A percentile compares a stretch with the other conserved stretches of the same genome.
Evolutionary conservation across 176 grass and related monocot genomes (phyloP).

Genomic region (Cenchrus fungigraminus): DNA sequence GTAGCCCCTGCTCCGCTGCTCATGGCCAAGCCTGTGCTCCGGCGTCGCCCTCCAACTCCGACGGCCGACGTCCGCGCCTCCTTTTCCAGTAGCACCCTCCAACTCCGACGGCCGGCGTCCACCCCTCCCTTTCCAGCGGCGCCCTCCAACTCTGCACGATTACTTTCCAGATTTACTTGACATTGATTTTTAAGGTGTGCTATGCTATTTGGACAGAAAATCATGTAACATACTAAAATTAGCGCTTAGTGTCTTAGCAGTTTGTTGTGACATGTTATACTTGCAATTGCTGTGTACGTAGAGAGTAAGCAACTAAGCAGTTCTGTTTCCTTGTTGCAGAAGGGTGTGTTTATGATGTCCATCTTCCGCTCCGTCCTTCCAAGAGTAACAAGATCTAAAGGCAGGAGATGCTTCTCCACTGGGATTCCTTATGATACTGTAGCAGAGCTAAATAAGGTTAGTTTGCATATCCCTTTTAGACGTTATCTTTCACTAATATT

Average conservation of each 20-base stretch:
- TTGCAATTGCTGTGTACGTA: slow-evolving; percentile 2
- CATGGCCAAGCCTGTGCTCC: no score
- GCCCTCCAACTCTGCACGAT: not conserved
- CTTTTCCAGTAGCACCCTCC: no score
- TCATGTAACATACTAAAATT: not conserved
- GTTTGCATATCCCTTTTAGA: not conserved
- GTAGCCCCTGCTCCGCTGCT: no score
- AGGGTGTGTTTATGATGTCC: slow-evolving; percentile 21
- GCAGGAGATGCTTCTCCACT: slow-evolving; percentile 58
- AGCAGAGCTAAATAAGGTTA: slow-evolving; percentile 74
- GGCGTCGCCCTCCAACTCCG: no score
- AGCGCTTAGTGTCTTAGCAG: not conserved
- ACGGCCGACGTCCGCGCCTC: no score
- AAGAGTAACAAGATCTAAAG: slow-evolving; percentile 33
- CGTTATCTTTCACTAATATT: not conserved
- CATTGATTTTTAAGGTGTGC: not conserved
- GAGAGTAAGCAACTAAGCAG: not conserved
- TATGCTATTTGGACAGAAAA: not conserved
- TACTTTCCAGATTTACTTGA: not conserved
- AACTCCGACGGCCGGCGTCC: no score
- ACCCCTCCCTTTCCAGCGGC: no score
- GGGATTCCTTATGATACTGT: slow-evolving; percentile 41
- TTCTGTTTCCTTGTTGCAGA: slow-evolving; percentile 34
- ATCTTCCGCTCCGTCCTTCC: slow-evolving; percentile 40
- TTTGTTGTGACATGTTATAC: not conserved